Conservation (phyloP, 768 basidiomycete species). For the Rhodocollybia butyracea region DNA sequence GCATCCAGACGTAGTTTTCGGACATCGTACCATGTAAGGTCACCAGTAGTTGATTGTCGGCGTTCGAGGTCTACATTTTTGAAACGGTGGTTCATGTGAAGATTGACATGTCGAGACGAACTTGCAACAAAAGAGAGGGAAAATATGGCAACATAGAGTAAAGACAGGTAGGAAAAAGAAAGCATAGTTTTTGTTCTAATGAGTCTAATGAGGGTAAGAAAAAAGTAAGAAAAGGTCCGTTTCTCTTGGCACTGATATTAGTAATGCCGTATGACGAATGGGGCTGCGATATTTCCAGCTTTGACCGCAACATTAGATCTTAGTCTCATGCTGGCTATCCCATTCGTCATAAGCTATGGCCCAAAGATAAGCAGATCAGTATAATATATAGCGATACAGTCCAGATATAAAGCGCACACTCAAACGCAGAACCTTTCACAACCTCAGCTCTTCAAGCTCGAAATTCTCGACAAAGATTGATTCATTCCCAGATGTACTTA, state of each 20-base stretch:
- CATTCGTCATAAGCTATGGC: too few relatives aligned
- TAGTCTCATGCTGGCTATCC: too few relatives aligned
- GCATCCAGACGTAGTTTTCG: neutral
- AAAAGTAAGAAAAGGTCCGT: neutral
- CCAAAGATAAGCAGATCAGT: too few relatives aligned
- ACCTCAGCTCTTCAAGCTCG: too few relatives aligned
- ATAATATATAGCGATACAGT: too few relatives aligned
- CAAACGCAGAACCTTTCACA: too few relatives aligned
- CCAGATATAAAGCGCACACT: too few relatives aligned
- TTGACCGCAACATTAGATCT: too few relatives aligned
- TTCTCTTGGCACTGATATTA: neutral
- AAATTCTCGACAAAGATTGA: too few relatives aligned
- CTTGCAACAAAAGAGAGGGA: neutral
- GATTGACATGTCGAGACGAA: neutral
- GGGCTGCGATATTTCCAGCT: too few relatives aligned
- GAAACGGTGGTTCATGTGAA: neutral
- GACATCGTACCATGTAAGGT: neutral
- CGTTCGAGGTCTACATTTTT: neutral
- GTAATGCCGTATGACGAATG: too few relatives aligned
- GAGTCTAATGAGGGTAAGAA: neutral
- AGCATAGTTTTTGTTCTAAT: neutral
- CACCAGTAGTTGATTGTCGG: constrained; percentile 3
- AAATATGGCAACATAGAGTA: neutral
- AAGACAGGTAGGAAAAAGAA: constrained; percentile 2
- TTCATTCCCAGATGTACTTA: too few relatives aligned